Percentiles rank a stretch among this genome's conserved stretches.
phyloP scores from a whole-genome alignment of 805 yeast species.

The Teunomyces barrocoloradensis region DNA sequence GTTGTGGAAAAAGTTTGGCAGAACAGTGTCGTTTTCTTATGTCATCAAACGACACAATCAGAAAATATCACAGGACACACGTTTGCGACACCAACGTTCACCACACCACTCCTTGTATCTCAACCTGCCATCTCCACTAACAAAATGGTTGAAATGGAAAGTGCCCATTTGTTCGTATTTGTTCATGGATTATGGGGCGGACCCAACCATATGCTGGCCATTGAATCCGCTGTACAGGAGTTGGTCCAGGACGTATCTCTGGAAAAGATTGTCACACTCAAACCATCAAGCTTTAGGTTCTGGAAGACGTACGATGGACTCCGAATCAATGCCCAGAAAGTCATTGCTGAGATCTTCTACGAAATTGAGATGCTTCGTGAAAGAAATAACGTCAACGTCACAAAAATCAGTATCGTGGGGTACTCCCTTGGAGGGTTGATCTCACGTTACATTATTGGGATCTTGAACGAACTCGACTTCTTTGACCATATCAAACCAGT shows the following conservation, averaged over 20 bases:
- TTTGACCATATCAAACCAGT: constrained; percentile 37
- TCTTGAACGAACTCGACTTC: constrained; percentile 31
- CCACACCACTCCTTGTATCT: too few relatives aligned
- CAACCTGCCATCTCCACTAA: too few relatives aligned
- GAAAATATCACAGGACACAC: not conserved
- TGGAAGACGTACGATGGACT: constrained; percentile 47
- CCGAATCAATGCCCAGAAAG: constrained; percentile 31
- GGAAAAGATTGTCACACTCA: constrained; percentile 32
- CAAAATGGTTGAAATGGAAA: constrained; percentile 3
- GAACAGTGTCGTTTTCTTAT: not conserved
- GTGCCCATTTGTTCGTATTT: constrained; percentile 38
- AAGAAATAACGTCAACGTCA: constrained; percentile 25
- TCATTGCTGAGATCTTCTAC: constrained; percentile 36
- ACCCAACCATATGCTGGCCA: constrained; percentile 39
- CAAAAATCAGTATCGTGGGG: constrained; percentile 39
- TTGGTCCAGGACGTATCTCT: constrained; percentile 18
- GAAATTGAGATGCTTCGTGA: constrained; percentile 38
- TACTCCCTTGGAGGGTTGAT: constrained; percentile 45
- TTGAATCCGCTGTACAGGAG: constrained; percentile 30
- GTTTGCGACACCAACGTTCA: not conserved
- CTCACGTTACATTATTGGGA: constrained; percentile 39
- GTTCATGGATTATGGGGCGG: constrained; percentile 47
- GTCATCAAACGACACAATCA: not conserved
- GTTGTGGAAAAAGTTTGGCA: not conserved
- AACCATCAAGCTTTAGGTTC: constrained; percentile 40